Evolutionary conservation across 495 filamentous ascomycete genomes (phyloP), one percentile per base, ranked within the genome.

Genomic region (Hypoxylon fuscum): DNA sequence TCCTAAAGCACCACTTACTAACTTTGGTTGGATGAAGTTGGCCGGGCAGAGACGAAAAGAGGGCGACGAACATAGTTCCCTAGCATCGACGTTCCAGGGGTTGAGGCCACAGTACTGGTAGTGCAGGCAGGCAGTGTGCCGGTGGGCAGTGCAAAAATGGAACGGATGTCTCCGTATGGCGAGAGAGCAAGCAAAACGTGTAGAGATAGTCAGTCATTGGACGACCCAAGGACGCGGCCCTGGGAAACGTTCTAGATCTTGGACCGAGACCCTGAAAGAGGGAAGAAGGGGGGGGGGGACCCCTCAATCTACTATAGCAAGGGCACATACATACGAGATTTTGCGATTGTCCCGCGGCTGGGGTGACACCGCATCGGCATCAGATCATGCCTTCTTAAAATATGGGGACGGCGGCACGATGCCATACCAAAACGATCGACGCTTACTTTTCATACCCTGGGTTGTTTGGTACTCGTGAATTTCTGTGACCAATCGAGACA

Each of bases 91-190:
- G 14, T 72, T 72, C 37, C 60, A 66, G 21, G 70, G 70, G 18
- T 41, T 72, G 44, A 64, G 70, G n/a, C 70, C 70, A 38, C 65
- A 70, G 37, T 72, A 72, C 44, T 72, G 70, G 70, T 72, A 62
- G 50, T 21, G 17, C 43, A 27, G 45, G 46, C 55, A 22, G 25
- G 8, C 8, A 27, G 25, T 27, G 8, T 27, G 8, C 8, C 23
- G 41, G 42, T 29, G n/a, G n/a, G n/a, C n/a, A n/a, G n/a, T n/a
- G n/a, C n/a, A n/a, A n/a, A n/a, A n/a, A n/a, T n/a, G n/a, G n/a
- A n/a, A n/a, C n/a, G n/a, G n/a, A n/a, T n/a, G n/a, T n/a, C n/a
- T n/a, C n/a, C n/a, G n/a, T n/a, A n/a, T n/a, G n/a, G 40, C 45
- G n/a, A n/a, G 8, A 38, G 15, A 37, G 21, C 14, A 49, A 12